Evolutionary conservation across 495 filamentous ascomycete genomes (phyloP).

Genomic region (Aspergillus bertholletiae): DNA sequence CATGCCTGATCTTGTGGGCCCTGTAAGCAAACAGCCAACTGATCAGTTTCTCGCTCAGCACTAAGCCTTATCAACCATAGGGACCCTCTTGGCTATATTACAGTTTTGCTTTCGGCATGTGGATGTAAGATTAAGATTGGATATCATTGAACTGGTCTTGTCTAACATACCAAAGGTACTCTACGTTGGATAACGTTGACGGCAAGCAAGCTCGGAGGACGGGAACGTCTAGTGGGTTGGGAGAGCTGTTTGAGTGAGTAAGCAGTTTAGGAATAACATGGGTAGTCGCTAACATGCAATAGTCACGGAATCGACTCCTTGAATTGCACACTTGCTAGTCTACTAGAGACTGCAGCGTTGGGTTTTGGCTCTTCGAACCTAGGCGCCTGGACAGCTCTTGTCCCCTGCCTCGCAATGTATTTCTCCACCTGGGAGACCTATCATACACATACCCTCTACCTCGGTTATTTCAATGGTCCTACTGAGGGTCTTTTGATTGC

Average conservation of each 20-base stretch:
- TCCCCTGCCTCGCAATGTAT: conserved; percentile 95
- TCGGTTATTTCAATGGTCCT: conserved; percentile 95
- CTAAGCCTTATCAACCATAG: conserved; percentile 38
- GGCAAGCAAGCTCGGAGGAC: conserved; percentile 96
- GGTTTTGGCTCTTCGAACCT: conserved; percentile 76
- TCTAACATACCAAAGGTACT: conserved; percentile 56
- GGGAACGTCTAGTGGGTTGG: conserved; percentile 88
- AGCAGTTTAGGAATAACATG: background rate
- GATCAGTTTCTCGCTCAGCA: conserved; percentile 5
- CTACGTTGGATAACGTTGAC: conserved; percentile 97
- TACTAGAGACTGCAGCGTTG: conserved; percentile 88
- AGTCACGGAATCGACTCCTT: conserved; percentile 95
- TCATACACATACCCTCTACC: conserved; percentile 95
- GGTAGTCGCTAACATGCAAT: conserved; percentile 28
- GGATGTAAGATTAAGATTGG: conserved; percentile 59
- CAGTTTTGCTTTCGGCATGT: conserved; percentile 88
- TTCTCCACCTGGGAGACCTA: conserved; percentile 99
- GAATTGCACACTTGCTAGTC: conserved; percentile 89
- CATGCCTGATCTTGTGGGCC: conserved; percentile 90
- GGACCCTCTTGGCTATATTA: conserved; percentile 91
- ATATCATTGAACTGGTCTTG: background rate
- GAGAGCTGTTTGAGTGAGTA: conserved; percentile 89
- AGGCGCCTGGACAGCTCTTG: conserved; percentile 85
- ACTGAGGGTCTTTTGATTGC: conserved; percentile 94
- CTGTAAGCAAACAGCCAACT: conserved; percentile 51